phyloP scores from a whole-genome alignment of 345 rosid species.

The Sonneratia caseolaris region DNA sequence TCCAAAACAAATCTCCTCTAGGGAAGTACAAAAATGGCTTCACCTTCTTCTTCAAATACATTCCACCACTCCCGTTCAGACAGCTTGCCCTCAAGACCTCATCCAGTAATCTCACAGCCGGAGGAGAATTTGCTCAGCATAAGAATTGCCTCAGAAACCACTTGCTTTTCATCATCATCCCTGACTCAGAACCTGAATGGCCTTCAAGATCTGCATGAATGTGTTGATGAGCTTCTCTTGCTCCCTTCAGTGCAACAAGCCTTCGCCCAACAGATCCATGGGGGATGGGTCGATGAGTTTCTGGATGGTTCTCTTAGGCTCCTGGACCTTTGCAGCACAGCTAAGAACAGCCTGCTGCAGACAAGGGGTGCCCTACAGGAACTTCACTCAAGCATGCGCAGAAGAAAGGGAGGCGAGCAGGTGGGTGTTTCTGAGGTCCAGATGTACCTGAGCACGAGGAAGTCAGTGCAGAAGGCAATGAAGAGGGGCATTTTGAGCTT shows the following conservation, averaged over 20 bases:
- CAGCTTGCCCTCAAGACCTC: conserved; percentile 32
- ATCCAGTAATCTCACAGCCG: conserved; percentile 18
- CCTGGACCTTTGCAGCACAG: conserved; percentile 13
- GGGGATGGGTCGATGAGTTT: conserved; percentile 13
- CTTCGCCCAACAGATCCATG: conserved; percentile 7
- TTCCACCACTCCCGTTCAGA: conserved; percentile 18
- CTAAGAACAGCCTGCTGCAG: conserved; percentile 18
- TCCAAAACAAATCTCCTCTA: neutral
- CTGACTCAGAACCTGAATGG: conserved; percentile 1
- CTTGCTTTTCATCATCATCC: conserved; percentile 14
- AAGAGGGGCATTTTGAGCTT: conserved; percentile 12
- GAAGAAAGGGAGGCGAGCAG: conserved; percentile 2
- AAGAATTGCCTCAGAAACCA: conserved; percentile 10
- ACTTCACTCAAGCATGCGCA: conserved; percentile 22
- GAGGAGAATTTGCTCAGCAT: conserved; percentile 23
- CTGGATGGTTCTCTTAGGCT: conserved; percentile 19
- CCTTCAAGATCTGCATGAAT: conserved; percentile 19
- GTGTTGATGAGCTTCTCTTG: conserved; percentile 14
- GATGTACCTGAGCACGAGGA: conserved; percentile 36
- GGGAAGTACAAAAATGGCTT: neutral
- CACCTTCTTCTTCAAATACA: neutral
- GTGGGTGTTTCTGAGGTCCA: conserved; percentile 11
- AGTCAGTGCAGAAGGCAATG: conserved; percentile 28
- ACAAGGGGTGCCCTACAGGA: conserved; percentile 14
- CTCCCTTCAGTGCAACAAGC: conserved; percentile 15